Evolutionary conservation across 2,329 filamentous ascomycete genomes (phyloP), one percentile per base, ranked within the genome.

Genomic region (Neofusicoccum cordaticola): DNA sequence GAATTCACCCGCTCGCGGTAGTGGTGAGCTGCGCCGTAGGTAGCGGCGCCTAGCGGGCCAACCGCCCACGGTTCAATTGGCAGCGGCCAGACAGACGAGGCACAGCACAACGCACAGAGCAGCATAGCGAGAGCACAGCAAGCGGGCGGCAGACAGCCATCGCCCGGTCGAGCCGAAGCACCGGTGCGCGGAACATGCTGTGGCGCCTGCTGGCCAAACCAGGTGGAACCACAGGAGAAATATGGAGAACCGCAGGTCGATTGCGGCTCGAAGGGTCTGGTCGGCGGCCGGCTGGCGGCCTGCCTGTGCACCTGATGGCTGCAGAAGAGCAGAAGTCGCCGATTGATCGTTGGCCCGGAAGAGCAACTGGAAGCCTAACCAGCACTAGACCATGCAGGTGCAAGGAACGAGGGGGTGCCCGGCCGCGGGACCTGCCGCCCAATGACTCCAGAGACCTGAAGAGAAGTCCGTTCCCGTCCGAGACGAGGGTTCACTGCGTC

Each of bases 221-320:
- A 45, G 27, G 53, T 58, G 53, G 53, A 44, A 4, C 53, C 41
- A 37, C 53, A 58, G 27, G 22, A 35, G 19, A 45, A 58, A 35
- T 17, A 60, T 37, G 42, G 56, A 15, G 56, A 45, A 35, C 15
- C 13, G 37, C 37, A 39, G 13, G 37, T 11, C 37, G 8, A 31
- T 31, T 60, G 56, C 27, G 56, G 56, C 56, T 45, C 44, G 56
- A 52, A 17, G n/a, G 50, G 48, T 13, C 48, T 51, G 48, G 50
- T 19, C 12, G 27, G 44, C 42, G 41, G 42, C 56, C 31, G 39
- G 35, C 39, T 45, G 41, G n/a, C 37, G 19, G 51, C 34, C 51
- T 15, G 35, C 15, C 27, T 31, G 27, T 7, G 27, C 27, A 31
- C 27, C 15, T n/a, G 48, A 39, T 22, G 52, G 41, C 52, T 27